Base-by-base conservation (phyloP, 306 rosid species). In the Casuarina glauca region DNA sequence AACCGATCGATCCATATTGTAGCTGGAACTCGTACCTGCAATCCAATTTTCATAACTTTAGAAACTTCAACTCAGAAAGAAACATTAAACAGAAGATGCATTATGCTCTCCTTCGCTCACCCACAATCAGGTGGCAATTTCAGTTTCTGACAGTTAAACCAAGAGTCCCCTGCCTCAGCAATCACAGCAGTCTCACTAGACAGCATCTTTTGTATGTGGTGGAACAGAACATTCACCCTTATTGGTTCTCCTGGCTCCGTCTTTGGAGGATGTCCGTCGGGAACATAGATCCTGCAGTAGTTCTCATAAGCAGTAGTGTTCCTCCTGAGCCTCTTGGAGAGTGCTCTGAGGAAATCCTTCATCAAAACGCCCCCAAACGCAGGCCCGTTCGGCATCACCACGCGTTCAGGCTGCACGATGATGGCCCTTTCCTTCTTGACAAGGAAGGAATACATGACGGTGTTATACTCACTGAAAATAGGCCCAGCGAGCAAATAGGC, bases 21-120 rank as follows among this genome's bases (percentile, higher is more conserved):
- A 89, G 86, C 77, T 89, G 93, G 78, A 90, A 90, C 81, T 90
- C 93, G 45, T 90, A 90, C 68, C 93, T 89, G 70, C 72, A 78
- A 74, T 53, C 19, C 78, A 57, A 44, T 52, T 43, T 26, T 43
- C 19, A 43, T 4, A n/a, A 4, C 52, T 52, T 51, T 51, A 38
- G 4, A 42, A 39, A 5, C 6, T 57, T 1, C 16, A 4, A 16
- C 36, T 4, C 42, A 64, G n/a, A 49, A 52, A 61, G 2, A 70
- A 62, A 11, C 69, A 35, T 36, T 12, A 55, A n/a, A 69, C 71
- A 35, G 13, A 41, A 67, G 2, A 26, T 26, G 32, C 0, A 26
- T 26, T 26, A 26, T 41, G 61, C 2, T 17, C 3, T 9, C 1
- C 45, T 26, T 4, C 39, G 69, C 90, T 80, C 64, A 90, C 94